These are phyloP conservation scores for Quercus ilex DNA, from an alignment of 306 rosid species.

Conservation along the genomic window DNA sequence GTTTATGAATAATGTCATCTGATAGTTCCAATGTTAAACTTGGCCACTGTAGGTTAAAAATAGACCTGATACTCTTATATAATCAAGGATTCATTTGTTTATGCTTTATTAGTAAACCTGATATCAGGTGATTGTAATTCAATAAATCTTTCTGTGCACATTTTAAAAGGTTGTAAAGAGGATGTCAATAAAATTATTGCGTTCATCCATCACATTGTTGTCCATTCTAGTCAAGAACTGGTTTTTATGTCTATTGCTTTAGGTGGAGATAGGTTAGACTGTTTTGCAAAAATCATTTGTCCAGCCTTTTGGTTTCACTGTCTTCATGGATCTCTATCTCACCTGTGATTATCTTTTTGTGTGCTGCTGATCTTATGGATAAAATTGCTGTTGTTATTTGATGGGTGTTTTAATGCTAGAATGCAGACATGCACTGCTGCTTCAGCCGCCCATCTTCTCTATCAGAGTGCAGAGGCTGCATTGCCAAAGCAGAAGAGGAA, in stretches of 20 bases:
- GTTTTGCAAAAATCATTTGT: neutral
- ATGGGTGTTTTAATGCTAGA: slow-evolving; percentile 38
- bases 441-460: slow-evolving; percentile 60
- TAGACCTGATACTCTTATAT: no score
- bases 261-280: neutral
- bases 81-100: no score
- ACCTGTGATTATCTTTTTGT: neutral
- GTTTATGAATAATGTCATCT: no score
- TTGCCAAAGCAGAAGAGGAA: slow-evolving; percentile 79
- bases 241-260: neutral
- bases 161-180: neutral
- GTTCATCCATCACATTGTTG: neutral
- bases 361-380: neutral
- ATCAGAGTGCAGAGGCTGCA: slow-evolving; percentile 62
- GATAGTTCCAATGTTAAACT: no score
- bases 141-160: neutral
- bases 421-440: slow-evolving; percentile 63
- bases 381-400: neutral
- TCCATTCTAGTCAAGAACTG: neutral
- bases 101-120: no score
- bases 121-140: neutral
- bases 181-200: neutral
- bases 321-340: neutral
- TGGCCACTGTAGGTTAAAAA: no score
- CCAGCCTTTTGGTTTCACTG: neutral